Evolutionary conservation across 495 filamentous ascomycete species (phyloP).

Genomic region (Entonaema liquescens): DNA sequence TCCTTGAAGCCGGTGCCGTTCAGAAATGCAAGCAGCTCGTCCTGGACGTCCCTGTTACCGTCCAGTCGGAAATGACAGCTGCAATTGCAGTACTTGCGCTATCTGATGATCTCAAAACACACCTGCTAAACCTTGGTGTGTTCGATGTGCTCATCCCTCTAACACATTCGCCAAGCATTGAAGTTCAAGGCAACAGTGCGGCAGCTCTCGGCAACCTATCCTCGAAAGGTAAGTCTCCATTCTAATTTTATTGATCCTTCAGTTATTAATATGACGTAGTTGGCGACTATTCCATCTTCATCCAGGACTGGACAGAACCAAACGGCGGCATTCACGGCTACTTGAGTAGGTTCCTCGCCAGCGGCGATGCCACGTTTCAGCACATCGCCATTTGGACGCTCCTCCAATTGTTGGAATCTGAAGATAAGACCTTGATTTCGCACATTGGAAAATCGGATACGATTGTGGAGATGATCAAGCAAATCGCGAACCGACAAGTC

Average conservation of each 20-base stretch:
- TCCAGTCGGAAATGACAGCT: slow-evolving; percentile 99
- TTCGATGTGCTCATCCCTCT: slow-evolving; percentile 97
- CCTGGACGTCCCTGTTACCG: slow-evolving; percentile 88
- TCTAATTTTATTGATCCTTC: slow-evolving; percentile 1
- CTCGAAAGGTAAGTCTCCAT: slow-evolving; percentile 79
- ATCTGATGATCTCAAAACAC: slow-evolving; percentile 93
- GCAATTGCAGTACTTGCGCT: slow-evolving; percentile 97
- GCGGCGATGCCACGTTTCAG: slow-evolving; percentile 96
- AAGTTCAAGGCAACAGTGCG: slow-evolving; percentile 98
- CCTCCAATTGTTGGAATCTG: slow-evolving; percentile 92
- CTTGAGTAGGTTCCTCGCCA: slow-evolving; percentile 87
- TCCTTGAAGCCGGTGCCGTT: slow-evolving; percentile 94
- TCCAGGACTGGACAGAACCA: slow-evolving; percentile 90
- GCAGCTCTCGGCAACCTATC: slow-evolving; percentile 95
- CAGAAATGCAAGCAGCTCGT: slow-evolving; percentile 99
- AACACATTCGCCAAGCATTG: slow-evolving; percentile 92
- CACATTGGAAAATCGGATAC: slow-evolving; percentile 88
- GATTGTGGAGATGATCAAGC: slow-evolving; percentile 87
- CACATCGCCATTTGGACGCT: slow-evolving; percentile 99
- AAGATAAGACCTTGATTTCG: slow-evolving; percentile 82
- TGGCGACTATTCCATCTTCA: slow-evolving; percentile 94
- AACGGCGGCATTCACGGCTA: slow-evolving; percentile 96
- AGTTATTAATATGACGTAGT: slow-evolving; percentile 63
- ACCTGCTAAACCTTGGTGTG: slow-evolving; percentile 90
- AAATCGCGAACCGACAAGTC: slow-evolving; percentile 87